Conservation (phyloP, 1,284 basidiomycete genomes). For the Trichosporon ovoides region DNA sequence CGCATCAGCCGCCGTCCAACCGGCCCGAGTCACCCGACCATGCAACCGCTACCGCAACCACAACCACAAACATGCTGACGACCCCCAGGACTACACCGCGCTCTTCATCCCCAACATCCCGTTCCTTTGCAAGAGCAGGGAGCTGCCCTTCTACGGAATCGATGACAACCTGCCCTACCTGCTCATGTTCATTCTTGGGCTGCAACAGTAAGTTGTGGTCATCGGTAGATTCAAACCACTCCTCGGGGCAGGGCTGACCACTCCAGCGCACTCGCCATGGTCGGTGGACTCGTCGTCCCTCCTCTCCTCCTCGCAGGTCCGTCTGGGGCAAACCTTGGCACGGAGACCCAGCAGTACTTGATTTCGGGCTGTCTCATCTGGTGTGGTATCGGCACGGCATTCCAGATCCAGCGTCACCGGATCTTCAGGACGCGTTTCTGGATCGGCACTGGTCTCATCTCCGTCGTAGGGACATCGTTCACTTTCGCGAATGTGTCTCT, state of each 20-base stretch:
- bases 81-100: conserved; percentile 24
- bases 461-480: conserved; percentile 32
- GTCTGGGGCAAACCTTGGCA: conserved; percentile 28
- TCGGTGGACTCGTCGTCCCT: conserved; percentile 32
- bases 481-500: conserved; percentile 34
- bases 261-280: conserved; percentile 30
- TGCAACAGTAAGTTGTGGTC: conserved; percentile 27
- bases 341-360: conserved; percentile 30
- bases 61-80: neutral
- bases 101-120: conserved; percentile 37
- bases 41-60: too few species aligned
- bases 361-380: conserved; percentile 35
- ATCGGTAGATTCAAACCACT: neutral
- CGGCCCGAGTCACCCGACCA: neutral
- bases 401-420: conserved; percentile 27
- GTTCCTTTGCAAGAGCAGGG: conserved; percentile 21
- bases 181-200: conserved; percentile 31
- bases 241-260: neutral
- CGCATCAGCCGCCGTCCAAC: neutral
- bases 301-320: conserved; percentile 30
- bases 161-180: conserved; percentile 30
- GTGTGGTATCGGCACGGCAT: conserved; percentile 30
- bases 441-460: conserved; percentile 34
- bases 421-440: conserved; percentile 28
- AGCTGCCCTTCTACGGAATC: conserved; percentile 34